Conservation (phyloP, 2,329 filamentous ascomycete species). For the Paracoccidioides lutzii region DNA sequence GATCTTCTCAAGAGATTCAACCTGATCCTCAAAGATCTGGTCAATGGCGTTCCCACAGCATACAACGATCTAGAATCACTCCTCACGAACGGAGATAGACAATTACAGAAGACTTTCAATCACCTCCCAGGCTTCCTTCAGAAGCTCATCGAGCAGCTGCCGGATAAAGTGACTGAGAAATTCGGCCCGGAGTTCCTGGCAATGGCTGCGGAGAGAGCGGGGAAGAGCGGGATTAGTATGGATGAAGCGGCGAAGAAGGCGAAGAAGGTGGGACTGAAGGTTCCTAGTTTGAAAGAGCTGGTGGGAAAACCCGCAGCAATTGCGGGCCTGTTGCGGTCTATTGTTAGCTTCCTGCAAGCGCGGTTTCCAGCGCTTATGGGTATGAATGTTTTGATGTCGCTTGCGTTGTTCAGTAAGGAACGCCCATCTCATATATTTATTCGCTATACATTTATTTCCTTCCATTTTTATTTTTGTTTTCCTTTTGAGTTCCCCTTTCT, state of each 20-base stretch:
- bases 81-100: slow-evolving; percentile 49
- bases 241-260: slow-evolving; percentile 43
- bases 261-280: slow-evolving; percentile 52
- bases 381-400: slow-evolving; percentile 79
- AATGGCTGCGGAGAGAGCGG: slow-evolving; percentile 56
- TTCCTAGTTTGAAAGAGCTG: slow-evolving; percentile 63
- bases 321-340: slow-evolving; percentile 72
- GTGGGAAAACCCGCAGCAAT: slow-evolving; percentile 79
- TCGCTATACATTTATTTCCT: neutral
- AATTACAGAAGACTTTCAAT: slow-evolving; percentile 50
- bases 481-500: too few species aligned
- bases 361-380: slow-evolving; percentile 85
- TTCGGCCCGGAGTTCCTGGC: slow-evolving; percentile 74
- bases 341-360: slow-evolving; percentile 74
- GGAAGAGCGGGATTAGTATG: slow-evolving; percentile 46
- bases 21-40: slow-evolving; percentile 77
- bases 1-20: slow-evolving; percentile 76
- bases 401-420: slow-evolving; percentile 69
- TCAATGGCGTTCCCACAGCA: slow-evolving; percentile 85
- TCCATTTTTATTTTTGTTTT: neutral
- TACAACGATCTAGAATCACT: slow-evolving; percentile 74
- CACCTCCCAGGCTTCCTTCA: slow-evolving; percentile 66
- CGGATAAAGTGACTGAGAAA: slow-evolving; percentile 62
- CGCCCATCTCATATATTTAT: neutral
- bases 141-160: slow-evolving; percentile 73